Evolutionary conservation across 257 asterid genomes (phyloP).

Genomic region (Asclepias syriaca): DNA sequence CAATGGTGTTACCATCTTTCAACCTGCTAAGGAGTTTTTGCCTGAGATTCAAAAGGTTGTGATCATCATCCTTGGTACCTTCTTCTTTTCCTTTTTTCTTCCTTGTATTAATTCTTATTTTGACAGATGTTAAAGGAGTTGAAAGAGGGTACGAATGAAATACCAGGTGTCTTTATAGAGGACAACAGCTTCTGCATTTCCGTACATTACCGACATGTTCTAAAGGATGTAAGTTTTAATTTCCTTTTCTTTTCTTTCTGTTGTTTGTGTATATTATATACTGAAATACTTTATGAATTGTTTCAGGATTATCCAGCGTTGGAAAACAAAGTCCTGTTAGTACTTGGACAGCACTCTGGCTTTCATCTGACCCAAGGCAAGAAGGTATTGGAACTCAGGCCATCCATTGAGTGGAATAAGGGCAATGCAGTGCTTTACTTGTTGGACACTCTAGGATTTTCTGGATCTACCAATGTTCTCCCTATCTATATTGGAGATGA

Average conservation of each 20-base stretch:
- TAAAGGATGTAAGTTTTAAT: constrained; percentile 36
- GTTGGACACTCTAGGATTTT: constrained; percentile 52
- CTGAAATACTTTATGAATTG: too few species aligned
- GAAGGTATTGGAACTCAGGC: constrained; percentile 76
- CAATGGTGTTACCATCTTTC: constrained; percentile 55
- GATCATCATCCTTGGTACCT: neutral
- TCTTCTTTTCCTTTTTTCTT: neutral
- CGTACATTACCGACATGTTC: constrained; percentile 77
- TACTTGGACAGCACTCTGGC: constrained; percentile 30
- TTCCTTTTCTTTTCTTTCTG: too few species aligned
- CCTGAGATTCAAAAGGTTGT: constrained; percentile 58
- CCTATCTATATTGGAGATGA: constrained; percentile 80
- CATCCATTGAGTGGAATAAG: constrained; percentile 81
- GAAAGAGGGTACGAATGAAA: constrained; percentile 28
- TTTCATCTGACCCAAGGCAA: constrained; percentile 71
- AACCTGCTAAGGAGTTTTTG: constrained; percentile 75
- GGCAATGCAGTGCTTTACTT: constrained; percentile 65
- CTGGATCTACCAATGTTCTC: constrained; percentile 38
- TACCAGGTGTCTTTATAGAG: constrained; percentile 68
- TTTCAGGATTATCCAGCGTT: constrained; percentile 49
- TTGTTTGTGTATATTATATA: too few species aligned
- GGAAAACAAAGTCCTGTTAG: constrained; percentile 35
- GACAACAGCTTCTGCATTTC: constrained; percentile 79
- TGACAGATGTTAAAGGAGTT: constrained; percentile 56
- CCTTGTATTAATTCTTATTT: neutral